Evolutionary conservation across 768 basidiomycete genomes (phyloP), one percentile per base, ranked within the genome.

Genomic region (Russula sp.): DNA sequence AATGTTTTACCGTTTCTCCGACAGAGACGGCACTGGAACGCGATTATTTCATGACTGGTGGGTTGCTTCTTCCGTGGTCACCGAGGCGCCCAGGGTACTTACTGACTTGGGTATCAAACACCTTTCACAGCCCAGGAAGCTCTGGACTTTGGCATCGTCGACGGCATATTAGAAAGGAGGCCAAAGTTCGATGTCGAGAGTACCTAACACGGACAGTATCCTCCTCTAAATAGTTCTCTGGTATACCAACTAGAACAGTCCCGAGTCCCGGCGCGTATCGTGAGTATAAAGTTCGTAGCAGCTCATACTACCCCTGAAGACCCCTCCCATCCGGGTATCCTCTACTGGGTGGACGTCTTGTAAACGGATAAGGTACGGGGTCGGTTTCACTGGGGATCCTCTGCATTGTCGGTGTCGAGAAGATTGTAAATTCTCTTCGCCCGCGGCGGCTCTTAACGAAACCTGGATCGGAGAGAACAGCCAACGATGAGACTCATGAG

Each of bases 21-120:
- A 57, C 74, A 94, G 94, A 91, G 75, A 87, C 78, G 63, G 94
- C 94, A 44, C 77, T 98, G 67, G 94, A 98, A 76, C 82, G 94
- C 64, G 94, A 98, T 75, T 95, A 95, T 75, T 98, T 93, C 75
- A 89, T 98, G 91, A 96, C 94, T 63, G 87, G 89, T 87, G 66
- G 66, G 73, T 61, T 22, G 7, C 40, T 65, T 40, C 45, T 55
- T 59, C 54, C 61, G 73, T 73, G 65, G 51, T 40, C 51, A 52
- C 62, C 57, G 57, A 53, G 32, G 44, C 51, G 44, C 47, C 4
- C 48, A 32, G 66, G 22, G 10, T 10, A 10, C 68, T 56, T 68
- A 32, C 67, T 59, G 59, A 44, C 64, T 55, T 63, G n/a, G 37
- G 22, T 50, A 69, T 70, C 68, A 35, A 68, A 61, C 57, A 54